Base-by-base conservation (phyloP, 1,139 yeast genomes). In the Chernovozyma aurita region DNA sequence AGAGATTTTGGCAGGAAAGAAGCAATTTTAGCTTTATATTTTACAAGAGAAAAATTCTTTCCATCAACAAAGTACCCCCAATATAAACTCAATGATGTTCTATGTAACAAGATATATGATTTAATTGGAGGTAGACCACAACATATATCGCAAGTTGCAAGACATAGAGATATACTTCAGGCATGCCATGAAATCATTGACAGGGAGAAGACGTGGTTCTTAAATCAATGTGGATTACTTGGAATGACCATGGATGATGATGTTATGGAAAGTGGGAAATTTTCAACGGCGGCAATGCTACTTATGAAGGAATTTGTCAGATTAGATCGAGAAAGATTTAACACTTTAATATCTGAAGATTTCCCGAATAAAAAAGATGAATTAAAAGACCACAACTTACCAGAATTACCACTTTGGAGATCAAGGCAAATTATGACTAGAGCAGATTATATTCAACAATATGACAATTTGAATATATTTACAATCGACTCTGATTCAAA, bases 211-310 rank as follows among this genome's bases (percentile, higher is more conserved):
- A 83, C 90, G 0, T 85, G 95, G 95, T 82, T 85, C 45, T 64
- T 85, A 40, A 85, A 85, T 50, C 88, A 85, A 48, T 85, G 95
- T 59, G 94, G 88, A 0, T 63, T 85, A 13, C 57, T 85, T 7
- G 95, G 95, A 2, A 70, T 70, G 47, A 78, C 69, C 18, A 85
- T 85, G 95, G 95, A 85, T 55, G 95, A 85, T 50, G 95, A 85
- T 59, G 95, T 85, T 4, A 83, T 85, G 85, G 94, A 84, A 44
- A 73, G 77, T 43, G 95, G 95, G 5, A 85, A 85, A 54, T 85
- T 85, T 50, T 70, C 88, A 4, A 65, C 81, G 2, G 73, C 86
- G 31, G 92, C 95, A 9, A 84, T 85, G 90, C 62, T 81, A 16
- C 63, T 85, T 36, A 80, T 84, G 77, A 66, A 76, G 39, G 87